Percentiles rank a stretch among this genome's conserved stretches.
Evolutionary conservation across 176 grass and related monocot species (phyloP).

Genomic region (Rhipidocladum racemiflorum): DNA sequence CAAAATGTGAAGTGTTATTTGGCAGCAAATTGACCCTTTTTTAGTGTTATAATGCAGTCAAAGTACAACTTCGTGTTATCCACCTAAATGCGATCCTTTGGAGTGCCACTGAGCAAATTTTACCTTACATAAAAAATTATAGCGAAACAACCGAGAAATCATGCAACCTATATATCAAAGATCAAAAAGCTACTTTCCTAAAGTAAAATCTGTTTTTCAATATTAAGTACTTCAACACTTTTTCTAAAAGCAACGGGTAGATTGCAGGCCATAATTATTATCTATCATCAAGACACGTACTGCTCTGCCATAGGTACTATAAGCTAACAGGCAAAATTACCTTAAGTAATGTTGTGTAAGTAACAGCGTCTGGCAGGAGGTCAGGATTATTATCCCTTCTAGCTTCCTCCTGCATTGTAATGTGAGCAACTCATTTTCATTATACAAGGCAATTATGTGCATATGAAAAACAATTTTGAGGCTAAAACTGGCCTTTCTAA

Average conservation of each 20-base stretch:
- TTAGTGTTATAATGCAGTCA: background rate
- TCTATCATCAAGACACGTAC: background rate
- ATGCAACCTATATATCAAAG: background rate
- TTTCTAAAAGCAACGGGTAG: background rate
- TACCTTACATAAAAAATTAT: background rate
- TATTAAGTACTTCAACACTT: background rate
- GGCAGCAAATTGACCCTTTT: background rate
- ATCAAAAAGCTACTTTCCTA: background rate
- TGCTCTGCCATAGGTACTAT: background rate
- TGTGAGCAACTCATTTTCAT: constrained; percentile 41
- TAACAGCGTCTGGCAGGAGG: constrained; percentile 79
- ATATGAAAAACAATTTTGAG: constrained; percentile 39
- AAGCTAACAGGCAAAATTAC: constrained; percentile 29
- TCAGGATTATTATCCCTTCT: constrained; percentile 44
- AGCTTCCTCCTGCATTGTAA: constrained; percentile 82
- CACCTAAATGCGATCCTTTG: background rate
- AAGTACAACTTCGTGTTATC: background rate
- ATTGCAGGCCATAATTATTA: background rate
- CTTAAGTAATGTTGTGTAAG: constrained; percentile 90
- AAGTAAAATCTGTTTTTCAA: constrained; percentile 6
- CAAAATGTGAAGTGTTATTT: background rate
- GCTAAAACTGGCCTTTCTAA: constrained; percentile 90
- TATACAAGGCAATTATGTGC: constrained; percentile 17
- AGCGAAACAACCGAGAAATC: background rate
- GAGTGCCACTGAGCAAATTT: background rate